Base-by-base conservation (phyloP, 1,139 yeast genomes). In the Zygoascus meyerae region DNA sequence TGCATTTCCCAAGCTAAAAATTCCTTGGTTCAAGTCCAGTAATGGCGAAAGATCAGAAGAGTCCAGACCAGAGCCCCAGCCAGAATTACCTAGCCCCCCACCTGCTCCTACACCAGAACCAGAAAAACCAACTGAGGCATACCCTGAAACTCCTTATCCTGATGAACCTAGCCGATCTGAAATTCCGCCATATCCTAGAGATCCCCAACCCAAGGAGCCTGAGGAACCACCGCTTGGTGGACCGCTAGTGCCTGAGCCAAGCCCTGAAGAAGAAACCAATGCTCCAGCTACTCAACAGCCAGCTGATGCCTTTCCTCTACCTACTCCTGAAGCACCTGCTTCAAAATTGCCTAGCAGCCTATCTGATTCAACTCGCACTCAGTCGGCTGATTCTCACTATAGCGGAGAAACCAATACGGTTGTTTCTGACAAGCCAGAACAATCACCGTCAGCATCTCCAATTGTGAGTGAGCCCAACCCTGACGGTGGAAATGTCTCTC, bases 1-100 rank as follows among this genome's bases (percentile, higher is more conserved):
- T 29, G 41, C 45, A 10, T 31, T 42, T 12, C 45, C 45, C 21
- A 42, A 42, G 34, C 15, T 42, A n/a, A 42, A 42, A 28, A 35
- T 42, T 11, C 45, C 45, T 12, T 42, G 45, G 45, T 36, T 42
- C 12, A 35, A 32, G 9, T 17, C 36, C 12, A 42, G 30, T 11
- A 36, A 37, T 15, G 45, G 39, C 6, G 34, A 30, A 3, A n/a
- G 9, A 4, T 31, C 42, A 3, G 42, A 30, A 26, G 29, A 18
- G 12, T 7, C 39, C n/a, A 15, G 10, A 11, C 39, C 29, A 11
- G 39, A 35, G 12, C 39, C 39, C 12, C 14, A 3, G 5, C 30
- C 32, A 3, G 41, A 26, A 10, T 21, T 15, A n/a, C 17, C 26
- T 21, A 21, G 26, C 26, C 26, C 4, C 6, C 26, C 26, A 14